Conservation (phyloP, 352 stramenopile genomes). For the Globisporangium sylvaticum region DNA sequence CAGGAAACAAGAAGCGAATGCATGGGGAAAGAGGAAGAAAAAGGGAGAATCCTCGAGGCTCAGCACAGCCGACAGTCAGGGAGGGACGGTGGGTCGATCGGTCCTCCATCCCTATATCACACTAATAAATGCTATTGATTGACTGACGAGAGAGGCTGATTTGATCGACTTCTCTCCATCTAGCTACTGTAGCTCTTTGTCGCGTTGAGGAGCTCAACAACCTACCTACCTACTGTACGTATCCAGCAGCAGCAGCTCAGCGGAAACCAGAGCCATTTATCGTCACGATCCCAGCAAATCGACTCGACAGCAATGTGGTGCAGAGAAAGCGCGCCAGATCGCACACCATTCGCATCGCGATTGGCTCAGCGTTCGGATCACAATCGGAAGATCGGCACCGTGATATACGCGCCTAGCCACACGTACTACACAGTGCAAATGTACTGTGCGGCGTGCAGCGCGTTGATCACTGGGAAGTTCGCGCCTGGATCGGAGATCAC, state of each 20-base stretch:
- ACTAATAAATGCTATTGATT: constrained; percentile 17
- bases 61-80: not conserved
- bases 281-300: not conserved
- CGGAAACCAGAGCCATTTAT: no score
- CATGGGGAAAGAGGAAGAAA: not conserved
- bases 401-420: not conserved
- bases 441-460: not conserved
- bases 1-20: constrained; percentile 1
- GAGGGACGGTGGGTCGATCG: not conserved
- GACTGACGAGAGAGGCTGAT: constrained; percentile 3
- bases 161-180: not conserved
- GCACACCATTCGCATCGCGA: not conserved
- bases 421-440: not conserved
- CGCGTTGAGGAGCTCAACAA: not conserved
- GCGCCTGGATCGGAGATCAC: not conserved
- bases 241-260: no score
- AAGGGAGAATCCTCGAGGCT: not conserved
- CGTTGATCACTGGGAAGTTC: not conserved
- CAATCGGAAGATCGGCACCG: not conserved
- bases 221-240: no score
- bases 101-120: constrained; percentile 5
- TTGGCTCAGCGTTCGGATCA: not conserved
- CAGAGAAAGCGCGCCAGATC: not conserved
- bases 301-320: not conserved
- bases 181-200: not conserved